Evolutionary conservation across 345 rosid genomes (phyloP).

Genomic region (Erodium maritimum): DNA sequence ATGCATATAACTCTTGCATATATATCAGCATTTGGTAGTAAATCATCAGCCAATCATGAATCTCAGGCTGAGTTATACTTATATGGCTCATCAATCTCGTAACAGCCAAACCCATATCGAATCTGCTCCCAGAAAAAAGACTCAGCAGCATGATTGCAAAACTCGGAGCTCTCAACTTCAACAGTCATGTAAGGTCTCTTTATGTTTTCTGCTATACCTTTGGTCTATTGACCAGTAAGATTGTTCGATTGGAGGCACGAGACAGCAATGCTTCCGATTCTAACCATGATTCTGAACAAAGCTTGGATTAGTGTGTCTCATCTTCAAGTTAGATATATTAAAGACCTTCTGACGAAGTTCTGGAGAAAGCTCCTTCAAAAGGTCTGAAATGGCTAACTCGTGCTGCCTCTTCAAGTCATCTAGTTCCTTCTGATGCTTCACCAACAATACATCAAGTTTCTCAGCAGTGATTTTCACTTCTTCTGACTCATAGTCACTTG

Average conservation of each 20-base stretch:
- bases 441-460: slow-evolving; percentile 48
- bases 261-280: slow-evolving; percentile 2
- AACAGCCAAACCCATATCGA: background rate
- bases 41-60: background rate
- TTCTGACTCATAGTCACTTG: slow-evolving; percentile 15
- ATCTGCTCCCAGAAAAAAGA: background rate
- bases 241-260: background rate
- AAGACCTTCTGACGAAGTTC: slow-evolving; percentile 42
- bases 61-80: background rate
- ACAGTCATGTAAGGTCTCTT: background rate
- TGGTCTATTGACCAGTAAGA: background rate
- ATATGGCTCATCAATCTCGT: background rate
- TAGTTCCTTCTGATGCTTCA: slow-evolving; percentile 56
- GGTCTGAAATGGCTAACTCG: slow-evolving; percentile 31
- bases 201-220: background rate
- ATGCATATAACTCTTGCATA: too few species aligned
- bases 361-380: slow-evolving; percentile 45
- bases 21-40: too few species aligned
- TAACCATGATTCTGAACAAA: background rate
- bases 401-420: slow-evolving; percentile 57
- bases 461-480: slow-evolving; percentile 24
- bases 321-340: slow-evolving; percentile 24
- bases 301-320: slow-evolving; percentile 13
- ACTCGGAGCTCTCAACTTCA: background rate
- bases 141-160: background rate